phyloP scores from a whole-genome alignment of 208 protist species.

The Crithidia sp. region DNA sequence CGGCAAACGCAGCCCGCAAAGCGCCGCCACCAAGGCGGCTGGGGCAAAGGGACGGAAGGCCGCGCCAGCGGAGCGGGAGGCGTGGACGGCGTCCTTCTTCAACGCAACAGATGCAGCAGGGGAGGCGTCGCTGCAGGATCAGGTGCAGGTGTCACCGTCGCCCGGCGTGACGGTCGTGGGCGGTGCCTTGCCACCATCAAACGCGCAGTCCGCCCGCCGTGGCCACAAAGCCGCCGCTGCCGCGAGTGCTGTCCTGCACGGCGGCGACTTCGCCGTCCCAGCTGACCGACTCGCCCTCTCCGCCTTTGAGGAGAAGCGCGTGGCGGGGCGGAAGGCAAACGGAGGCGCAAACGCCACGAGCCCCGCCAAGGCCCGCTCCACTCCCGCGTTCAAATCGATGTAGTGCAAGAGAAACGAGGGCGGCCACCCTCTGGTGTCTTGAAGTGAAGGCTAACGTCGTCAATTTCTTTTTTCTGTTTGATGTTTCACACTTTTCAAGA shows the following conservation, averaged over 20 bases:
- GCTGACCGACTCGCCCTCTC: conserved; percentile 35
- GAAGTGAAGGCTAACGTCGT: no score
- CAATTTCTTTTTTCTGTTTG: neutral
- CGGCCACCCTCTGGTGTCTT: no score
- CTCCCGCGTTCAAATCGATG: conserved; percentile 5
- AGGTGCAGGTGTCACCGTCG: conserved; percentile 37
- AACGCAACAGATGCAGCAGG: conserved; percentile 14
- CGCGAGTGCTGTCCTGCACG: conserved; percentile 41
- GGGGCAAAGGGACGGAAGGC: conserved; percentile 9
- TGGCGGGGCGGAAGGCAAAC: conserved; percentile 18
- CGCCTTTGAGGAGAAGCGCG: conserved; percentile 26
- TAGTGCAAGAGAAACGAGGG: neutral
- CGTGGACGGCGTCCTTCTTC: conserved; percentile 34
- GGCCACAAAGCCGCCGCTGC: conserved; percentile 11
- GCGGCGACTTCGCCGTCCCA: conserved; percentile 60
- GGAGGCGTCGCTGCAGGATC: conserved; percentile 31
- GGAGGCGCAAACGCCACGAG: neutral
- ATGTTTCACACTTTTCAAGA: neutral
- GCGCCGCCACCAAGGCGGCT: neutral
- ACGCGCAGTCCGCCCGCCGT: neutral
- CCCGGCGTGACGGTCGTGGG: conserved; percentile 36
- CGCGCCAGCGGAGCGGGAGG: conserved; percentile 18
- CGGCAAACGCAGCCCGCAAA: neutral
- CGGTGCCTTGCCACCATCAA: neutral
- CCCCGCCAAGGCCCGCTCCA: neutral